These are phyloP conservation scores for Cubamyces lactineus DNA, from an alignment of 768 basidiomycete species.

Conservation along the genomic window DNA sequence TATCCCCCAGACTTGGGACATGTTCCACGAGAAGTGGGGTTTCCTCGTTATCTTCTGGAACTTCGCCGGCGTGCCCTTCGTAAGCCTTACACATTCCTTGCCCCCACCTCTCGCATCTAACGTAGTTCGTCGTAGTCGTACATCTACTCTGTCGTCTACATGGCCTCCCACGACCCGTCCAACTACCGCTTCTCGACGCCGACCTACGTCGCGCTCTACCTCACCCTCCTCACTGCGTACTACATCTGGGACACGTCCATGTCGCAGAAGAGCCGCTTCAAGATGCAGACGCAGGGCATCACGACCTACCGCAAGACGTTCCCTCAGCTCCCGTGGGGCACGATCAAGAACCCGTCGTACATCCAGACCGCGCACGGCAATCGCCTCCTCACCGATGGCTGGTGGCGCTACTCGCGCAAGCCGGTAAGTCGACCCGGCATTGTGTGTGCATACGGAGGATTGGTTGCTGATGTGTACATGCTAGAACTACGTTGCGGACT, in stretches of 20 bases:
- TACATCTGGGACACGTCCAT: slow-evolving; percentile 93
- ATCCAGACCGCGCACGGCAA: slow-evolving; percentile 96
- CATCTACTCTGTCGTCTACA: slow-evolving; percentile 96
- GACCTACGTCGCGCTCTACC: slow-evolving; percentile 72
- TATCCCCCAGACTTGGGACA: slow-evolving; percentile 98
- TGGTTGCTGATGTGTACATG: background rate
- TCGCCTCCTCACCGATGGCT: slow-evolving; percentile 87
- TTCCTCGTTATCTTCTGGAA: slow-evolving; percentile 99
- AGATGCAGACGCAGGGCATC: slow-evolving; percentile 94
- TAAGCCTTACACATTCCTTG: slow-evolving; percentile 42
- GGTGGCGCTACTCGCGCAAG: slow-evolving; percentile 95
- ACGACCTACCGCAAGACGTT: slow-evolving; percentile 86
- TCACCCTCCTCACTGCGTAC: slow-evolving; percentile 81
- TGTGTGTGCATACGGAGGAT: background rate
- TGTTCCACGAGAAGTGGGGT: slow-evolving; percentile 99
- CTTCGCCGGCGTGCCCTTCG: slow-evolving; percentile 90
- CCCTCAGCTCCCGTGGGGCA: slow-evolving; percentile 87
- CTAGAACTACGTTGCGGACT: slow-evolving; percentile 94
- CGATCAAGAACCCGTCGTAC: slow-evolving; percentile 82
- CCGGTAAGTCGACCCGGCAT: slow-evolving; percentile 78
- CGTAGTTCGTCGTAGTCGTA: slow-evolving; percentile 51
- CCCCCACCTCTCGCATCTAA: slow-evolving; percentile 8
- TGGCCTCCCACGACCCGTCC: slow-evolving; percentile 91
- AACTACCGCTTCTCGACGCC: slow-evolving; percentile 85
- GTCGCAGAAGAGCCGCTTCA: slow-evolving; percentile 97